Base-by-base conservation (phyloP, 345 rosid genomes). In the Rhodamnia argentea region DNA sequence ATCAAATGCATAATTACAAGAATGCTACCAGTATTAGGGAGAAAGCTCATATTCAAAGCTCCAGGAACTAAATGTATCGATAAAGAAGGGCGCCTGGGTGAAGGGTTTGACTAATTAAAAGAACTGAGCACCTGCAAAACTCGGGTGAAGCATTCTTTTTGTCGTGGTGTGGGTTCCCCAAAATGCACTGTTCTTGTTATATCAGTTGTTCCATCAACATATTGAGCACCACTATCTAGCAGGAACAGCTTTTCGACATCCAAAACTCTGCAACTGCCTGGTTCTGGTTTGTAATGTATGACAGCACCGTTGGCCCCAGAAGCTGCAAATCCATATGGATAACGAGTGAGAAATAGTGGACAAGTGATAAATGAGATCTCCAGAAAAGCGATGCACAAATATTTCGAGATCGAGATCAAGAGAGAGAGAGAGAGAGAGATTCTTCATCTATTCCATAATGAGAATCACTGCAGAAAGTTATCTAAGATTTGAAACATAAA, bases 221-320 rank as follows among this genome's bases (percentile, higher is more conserved):
- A 96, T 86, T 97, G 99, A 86, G 99, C 99, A 88, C 99, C 99
- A 88, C 98, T 96, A 85, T 97, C 99, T 52, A 97, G 93, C 42
- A 97, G 90, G 87, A 96, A 96, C 40, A 97, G 92, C 82, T 97
- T 97, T 52, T 88, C 86, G 50, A 94, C 89, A 90, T 94, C 96
- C 85, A 97, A 95, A 84, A 91, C 85, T 84, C 99, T 96, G 87
- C 99, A 97, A 86, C 90, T 97, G 84, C 89, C 95, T 64, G 93
- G 93, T 89, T 97, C 98, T 75, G 99, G 95, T 89, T 91, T 94
- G 90, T 97, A 97, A 89, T 97, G 99, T 89, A 97, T 96, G 86
- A 97, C 91, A 82, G 99, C 98, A 86, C 98, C 99, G 90, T 97
- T 97, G 85, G 99, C 95, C 86, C 99, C 99, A 2, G 98, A 97